Conservation (phyloP, 2,329 filamentous ascomycete species). For the Zymoseptoria tritici region DNA sequence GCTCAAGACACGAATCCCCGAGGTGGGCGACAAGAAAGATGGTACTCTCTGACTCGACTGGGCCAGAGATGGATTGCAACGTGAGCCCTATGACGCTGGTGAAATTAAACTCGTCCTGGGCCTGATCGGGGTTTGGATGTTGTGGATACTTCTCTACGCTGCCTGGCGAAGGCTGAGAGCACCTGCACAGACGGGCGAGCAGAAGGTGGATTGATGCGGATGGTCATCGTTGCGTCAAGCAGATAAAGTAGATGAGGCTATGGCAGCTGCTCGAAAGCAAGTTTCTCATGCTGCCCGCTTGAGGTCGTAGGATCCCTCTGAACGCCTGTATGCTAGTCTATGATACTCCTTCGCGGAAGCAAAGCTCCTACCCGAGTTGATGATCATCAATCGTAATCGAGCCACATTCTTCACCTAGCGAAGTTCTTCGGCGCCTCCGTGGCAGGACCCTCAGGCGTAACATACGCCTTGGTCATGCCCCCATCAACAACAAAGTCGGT, state of each 20-base stretch:
- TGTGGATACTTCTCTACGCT: conserved; percentile 22
- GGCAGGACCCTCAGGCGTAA: conserved; percentile 53
- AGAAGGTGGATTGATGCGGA: not conserved
- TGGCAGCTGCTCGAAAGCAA: not conserved
- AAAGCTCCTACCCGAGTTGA: not conserved
- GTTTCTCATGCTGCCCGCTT: not conserved
- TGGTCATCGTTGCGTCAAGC: not conserved
- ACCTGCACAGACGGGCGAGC: not conserved
- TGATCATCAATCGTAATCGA: not conserved
- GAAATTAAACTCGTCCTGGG: conserved; percentile 24
- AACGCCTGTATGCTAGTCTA: not conserved
- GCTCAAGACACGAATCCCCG: conserved; percentile 46
- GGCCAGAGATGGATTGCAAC: conserved; percentile 7
- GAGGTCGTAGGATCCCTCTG: not conserved
- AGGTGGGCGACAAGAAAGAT: conserved; percentile 33
- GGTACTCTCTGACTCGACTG: conserved; percentile 22
- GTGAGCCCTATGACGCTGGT: conserved; percentile 25
- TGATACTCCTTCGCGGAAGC: not conserved
- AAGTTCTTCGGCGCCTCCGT: conserved; percentile 41
- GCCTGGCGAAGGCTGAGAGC: conserved; percentile 14
- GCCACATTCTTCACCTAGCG: conserved; percentile 16
- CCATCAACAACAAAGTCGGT: conserved; percentile 93
- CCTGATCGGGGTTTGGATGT: conserved; percentile 15
- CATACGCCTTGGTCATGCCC: conserved; percentile 89
- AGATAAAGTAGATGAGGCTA: not conserved